Evolutionary conservation across 1,284 basidiomycete genomes (phyloP).

Genomic region (Cutaneotrichosporon sp.): DNA sequence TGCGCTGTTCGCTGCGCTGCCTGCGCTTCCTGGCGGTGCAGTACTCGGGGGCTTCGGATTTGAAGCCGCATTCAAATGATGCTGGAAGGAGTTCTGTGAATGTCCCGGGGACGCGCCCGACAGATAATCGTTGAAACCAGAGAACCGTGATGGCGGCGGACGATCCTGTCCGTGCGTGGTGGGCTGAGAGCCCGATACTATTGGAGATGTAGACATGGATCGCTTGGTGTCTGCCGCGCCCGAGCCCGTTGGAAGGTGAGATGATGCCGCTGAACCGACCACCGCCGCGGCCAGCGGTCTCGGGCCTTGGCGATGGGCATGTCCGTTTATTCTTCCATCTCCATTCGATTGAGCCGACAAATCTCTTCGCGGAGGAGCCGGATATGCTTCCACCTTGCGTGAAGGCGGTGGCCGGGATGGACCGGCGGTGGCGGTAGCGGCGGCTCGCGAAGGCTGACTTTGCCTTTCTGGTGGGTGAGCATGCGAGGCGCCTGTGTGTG

Average conservation of each 20-base stretch:
- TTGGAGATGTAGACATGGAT: background rate
- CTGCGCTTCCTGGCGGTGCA: background rate
- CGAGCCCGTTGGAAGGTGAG: background rate
- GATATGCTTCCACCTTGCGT: slow-evolving; percentile 3
- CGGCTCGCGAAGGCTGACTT: background rate
- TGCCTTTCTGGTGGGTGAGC: background rate
- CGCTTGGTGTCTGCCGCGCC: slow-evolving; percentile 4
- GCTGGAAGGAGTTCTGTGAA: slow-evolving; percentile 19
- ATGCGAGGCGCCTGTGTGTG: background rate
- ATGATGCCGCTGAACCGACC: background rate
- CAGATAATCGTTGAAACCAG: slow-evolving; percentile 31
- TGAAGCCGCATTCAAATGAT: slow-evolving; percentile 5
- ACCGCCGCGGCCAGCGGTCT: background rate
- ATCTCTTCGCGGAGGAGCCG: slow-evolving; percentile 3
- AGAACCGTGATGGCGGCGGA: slow-evolving; percentile 18
- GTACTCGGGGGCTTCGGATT: background rate
- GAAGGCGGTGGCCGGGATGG: background rate
- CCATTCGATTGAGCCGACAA: slow-evolving; percentile 6
- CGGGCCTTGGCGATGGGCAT: background rate
- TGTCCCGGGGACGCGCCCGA: slow-evolving; percentile 15
- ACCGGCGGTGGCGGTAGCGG: background rate
- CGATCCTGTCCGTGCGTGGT: background rate
- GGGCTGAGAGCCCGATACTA: too few relatives aligned
- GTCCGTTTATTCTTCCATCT: slow-evolving; percentile 11
- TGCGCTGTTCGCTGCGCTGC: background rate